Percentiles rank a stretch among this genome's conserved stretches.
phyloP scores from a whole-genome alignment of 768 basidiomycete species.

The Hericium coralloides region DNA sequence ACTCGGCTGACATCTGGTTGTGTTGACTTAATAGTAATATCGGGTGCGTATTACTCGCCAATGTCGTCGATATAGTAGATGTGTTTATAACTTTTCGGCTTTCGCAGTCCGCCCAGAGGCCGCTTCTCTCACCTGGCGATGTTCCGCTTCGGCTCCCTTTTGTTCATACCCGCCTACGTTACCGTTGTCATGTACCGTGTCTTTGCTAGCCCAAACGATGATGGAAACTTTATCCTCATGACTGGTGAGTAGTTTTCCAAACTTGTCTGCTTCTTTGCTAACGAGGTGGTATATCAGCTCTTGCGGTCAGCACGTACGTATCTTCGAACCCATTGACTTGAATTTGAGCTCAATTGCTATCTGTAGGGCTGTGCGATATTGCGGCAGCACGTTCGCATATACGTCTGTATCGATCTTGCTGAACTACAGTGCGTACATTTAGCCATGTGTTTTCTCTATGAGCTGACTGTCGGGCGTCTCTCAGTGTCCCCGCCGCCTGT shows the following conservation, averaged over 20 bases:
- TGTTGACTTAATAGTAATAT: conserved; percentile 22
- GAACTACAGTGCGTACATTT: conserved; percentile 56
- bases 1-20: neutral
- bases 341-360: neutral
- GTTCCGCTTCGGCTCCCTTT: conserved; percentile 79
- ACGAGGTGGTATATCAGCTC: conserved; percentile 32
- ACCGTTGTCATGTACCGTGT: conserved; percentile 65
- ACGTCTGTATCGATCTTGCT: conserved; percentile 85
- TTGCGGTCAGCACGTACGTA: conserved; percentile 76
- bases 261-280: conserved; percentile 6
- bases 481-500: conserved; percentile 86
- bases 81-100: neutral
- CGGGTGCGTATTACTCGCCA: conserved; percentile 17
- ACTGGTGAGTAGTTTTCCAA: conserved; percentile 37
- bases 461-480: conserved; percentile 2
- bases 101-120: conserved; percentile 61
- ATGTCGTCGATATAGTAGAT: neutral
- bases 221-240: conserved; percentile 79
- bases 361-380: conserved; percentile 74
- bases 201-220: conserved; percentile 60
- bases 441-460: neutral
- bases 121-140: conserved; percentile 80
- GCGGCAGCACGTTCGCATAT: conserved; percentile 83
- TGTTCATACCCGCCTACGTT: conserved; percentile 89
- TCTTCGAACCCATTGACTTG: neutral